These are phyloP conservation scores for Warburgia ugandensis DNA, from an alignment of 164 flowering plant species.

Conservation along the genomic window DNA sequence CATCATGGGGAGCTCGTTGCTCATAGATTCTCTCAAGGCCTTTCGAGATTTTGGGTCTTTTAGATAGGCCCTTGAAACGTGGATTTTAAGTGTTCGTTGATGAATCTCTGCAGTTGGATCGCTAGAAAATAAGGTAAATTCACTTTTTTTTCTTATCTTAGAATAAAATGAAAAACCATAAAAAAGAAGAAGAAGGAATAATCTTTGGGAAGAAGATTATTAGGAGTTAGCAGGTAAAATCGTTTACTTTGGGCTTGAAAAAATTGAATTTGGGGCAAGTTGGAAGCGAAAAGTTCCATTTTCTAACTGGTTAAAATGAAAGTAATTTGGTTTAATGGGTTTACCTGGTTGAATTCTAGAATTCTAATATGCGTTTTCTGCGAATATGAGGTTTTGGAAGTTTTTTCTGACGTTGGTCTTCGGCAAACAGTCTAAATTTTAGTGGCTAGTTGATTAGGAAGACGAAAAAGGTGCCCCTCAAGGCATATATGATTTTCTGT, in stretches of 20 bases:
- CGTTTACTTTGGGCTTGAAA: too few relatives aligned
- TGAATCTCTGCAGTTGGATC: neutral
- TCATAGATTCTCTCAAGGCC: neutral
- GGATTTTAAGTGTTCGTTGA: neutral
- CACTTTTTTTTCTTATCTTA: too few relatives aligned
- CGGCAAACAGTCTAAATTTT: neutral
- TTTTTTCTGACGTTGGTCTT: neutral
- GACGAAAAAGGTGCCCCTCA: neutral
- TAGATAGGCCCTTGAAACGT: neutral
- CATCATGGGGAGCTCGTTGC: slow-evolving; percentile 34
- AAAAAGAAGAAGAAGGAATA: neutral
- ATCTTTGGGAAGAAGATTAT: too few relatives aligned
- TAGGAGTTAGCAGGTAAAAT: too few relatives aligned
- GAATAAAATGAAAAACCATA: neutral
- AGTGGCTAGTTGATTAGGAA: neutral
- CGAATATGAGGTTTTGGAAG: neutral
- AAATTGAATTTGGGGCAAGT: too few relatives aligned
- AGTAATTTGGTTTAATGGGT: too few relatives aligned
- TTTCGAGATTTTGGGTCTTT: slow-evolving; percentile 8
- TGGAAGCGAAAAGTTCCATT: too few relatives aligned
- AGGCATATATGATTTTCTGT: neutral
- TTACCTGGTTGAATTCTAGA: neutral
- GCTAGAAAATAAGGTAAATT: too few relatives aligned
- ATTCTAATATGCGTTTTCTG: neutral
- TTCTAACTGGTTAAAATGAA: too few relatives aligned